Base-by-base conservation (phyloP, 202 grass and related monocot genomes). In the Digitaria exilis region DNA sequence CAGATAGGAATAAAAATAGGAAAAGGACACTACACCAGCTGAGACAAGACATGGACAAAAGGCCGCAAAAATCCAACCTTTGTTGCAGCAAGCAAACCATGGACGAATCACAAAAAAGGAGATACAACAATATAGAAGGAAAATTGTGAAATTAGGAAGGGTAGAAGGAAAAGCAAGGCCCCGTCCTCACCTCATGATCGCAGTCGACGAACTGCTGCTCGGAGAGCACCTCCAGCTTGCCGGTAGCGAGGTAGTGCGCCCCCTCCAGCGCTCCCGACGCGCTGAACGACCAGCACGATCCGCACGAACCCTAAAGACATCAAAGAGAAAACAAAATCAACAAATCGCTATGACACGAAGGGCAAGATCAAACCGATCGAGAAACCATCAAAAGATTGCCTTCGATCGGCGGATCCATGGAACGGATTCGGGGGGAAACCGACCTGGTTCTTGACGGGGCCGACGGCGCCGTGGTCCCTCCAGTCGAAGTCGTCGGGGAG, bases 261-360 rank as follows among this genome's bases (percentile, higher is more conserved):
- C 95, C 95, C 85, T 97, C 95, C 63, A 97, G 82, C 44, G 95
- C 95, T 31, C 83, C 95, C 1, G 95, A 92, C 4, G 92, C 69
- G 75, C 95, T 94, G 86, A 97, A 97, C 43, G 95, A 94, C 95
- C 95, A 97, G 90, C 95, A 97, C 34, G 95, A 97, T 21, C 95
- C 95, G 76, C 95, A 97, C 1, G 95, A 97, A 42, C 95, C 95
- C 92, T 97, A 71, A 17, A n/a, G n/a, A 22, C 65, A 59, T 46
- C 35, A 56, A 41, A 19, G 2, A 19, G n/a, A n/a, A 28, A 22
- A 32, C 17, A 52, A 73, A 71, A 28, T 84, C 7, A 83, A 29
- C 24, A 50, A 31, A 52, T 18, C 68, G 15, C 16, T 30, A 12
- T 18, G 29, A 34, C 4, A 7, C 3, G 22, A 69, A 42, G 39